Conservation (phyloP, 2,329 filamentous ascomycete species). For the Apiospora rasikravindrae region DNA sequence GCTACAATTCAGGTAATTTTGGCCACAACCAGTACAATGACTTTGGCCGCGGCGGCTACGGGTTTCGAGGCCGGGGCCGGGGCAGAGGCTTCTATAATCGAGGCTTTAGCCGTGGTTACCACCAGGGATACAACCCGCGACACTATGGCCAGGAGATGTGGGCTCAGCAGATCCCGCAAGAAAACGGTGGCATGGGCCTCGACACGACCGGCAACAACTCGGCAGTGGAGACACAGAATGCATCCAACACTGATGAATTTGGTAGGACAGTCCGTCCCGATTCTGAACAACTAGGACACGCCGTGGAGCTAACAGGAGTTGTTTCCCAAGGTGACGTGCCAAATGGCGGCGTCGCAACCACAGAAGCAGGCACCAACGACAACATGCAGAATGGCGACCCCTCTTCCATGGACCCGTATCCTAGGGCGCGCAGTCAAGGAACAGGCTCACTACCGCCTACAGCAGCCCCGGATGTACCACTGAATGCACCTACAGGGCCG, state of each 20-base stretch:
- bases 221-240: constrained; percentile 28
- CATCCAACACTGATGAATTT: constrained; percentile 47
- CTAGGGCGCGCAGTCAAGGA: constrained; percentile 34
- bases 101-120: constrained; percentile 60
- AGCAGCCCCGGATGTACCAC: constrained; percentile 50
- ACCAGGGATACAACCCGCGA: constrained; percentile 46
- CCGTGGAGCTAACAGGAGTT: constrained; percentile 31
- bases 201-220: constrained; percentile 26
- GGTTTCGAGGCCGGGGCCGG: constrained; percentile 70
- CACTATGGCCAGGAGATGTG: constrained; percentile 31
- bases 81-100: constrained; percentile 57
- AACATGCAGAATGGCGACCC: constrained; percentile 39
- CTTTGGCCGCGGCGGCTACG: constrained; percentile 72
- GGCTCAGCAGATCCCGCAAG: constrained; percentile 33
- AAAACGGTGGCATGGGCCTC: constrained; percentile 28
- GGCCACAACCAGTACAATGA: constrained; percentile 79
- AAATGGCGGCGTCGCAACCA: constrained; percentile 30
- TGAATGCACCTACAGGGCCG: constrained; percentile 87
- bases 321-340: constrained; percentile 30
- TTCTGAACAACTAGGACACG: constrained; percentile 31
- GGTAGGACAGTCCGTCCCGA: constrained; percentile 42
- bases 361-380: constrained; percentile 20
- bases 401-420: constrained; percentile 38
- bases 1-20: constrained; percentile 84
- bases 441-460: constrained; percentile 32